Evolutionary conservation across 306 rosid species (phyloP), one percentile per base, ranked within the genome.

Genomic region (Adenanthera pavonina): DNA sequence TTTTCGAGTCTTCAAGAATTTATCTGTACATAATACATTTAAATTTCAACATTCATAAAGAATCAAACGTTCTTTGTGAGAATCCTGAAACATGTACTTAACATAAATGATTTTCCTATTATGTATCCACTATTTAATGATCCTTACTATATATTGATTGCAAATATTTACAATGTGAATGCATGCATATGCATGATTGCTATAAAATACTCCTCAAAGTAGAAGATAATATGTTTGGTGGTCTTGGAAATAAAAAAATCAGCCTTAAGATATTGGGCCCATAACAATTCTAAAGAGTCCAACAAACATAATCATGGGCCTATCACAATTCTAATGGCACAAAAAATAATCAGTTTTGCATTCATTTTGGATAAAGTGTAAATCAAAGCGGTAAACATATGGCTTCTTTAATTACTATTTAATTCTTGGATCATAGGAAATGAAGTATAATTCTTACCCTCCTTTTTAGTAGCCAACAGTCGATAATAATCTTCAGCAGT

Each of bases 1-100:
- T 82, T 90, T 93, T 51, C 92, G 89, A 66, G 98, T 95, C 88
- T 93, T 95, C 75, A 93, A 88, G 62, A 59, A 81, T 65, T 95
- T 95, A 78, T 92, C 99, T 95, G 92, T 25, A 71, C 51, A 75
- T 9, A 44, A 72, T 33, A 66, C 49, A 16, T 46, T 57, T 43
- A 56, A 54, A 75, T 53, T 61, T 54, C 51, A 77, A 72, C 57
- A 65, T 66, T 43, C 73, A 77, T 41, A 19, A 65, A 72, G 61
- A 72, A 66, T 57, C 9, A 9, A 17, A 68, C 49, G 48, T 47
- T 77, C 15, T 48, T 48, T 13, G 38, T 25, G 72, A 5, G 9
- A 52, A 69, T 13, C 43, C 62, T 20, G 48, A 57, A 40, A 68
- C n/a, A 80, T 67, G 59, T 5, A 52, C 57, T 16, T 0, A 7